Percentiles rank a stretch among this genome's conserved stretches.
phyloP scores from a whole-genome alignment of 2,329 filamentous ascomycete genomes.

The Xylariaceae sp. region DNA sequence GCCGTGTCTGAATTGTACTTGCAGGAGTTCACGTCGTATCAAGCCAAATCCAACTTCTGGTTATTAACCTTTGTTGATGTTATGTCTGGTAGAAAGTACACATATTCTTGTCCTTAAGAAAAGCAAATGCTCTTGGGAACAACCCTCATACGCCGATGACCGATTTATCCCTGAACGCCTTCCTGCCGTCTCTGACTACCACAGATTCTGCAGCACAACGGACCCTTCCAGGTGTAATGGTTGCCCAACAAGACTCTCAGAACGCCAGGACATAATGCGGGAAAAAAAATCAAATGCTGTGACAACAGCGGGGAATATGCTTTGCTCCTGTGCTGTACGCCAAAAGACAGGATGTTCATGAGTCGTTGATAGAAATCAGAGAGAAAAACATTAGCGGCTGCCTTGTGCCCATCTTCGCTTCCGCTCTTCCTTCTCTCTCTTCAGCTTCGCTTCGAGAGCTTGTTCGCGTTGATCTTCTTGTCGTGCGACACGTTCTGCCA shows the following conservation, averaged over 20 bases:
- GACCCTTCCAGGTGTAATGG: slow-evolving; percentile 11
- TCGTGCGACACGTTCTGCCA: slow-evolving; percentile 58
- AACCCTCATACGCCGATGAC: too few species aligned
- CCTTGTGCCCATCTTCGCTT: slow-evolving; percentile 22
- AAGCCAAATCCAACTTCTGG: too few species aligned
- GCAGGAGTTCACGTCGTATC: too few species aligned
- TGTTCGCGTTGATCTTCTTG: slow-evolving; percentile 64
- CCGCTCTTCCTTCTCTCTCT: slow-evolving; percentile 31
- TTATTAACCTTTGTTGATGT: too few species aligned
- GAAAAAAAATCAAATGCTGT: slow-evolving; percentile 8
- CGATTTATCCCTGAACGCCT: slow-evolving; percentile 13
- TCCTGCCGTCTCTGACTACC: slow-evolving; percentile 8
- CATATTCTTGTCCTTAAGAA: too few species aligned
- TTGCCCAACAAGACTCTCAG: slow-evolving; percentile 19
- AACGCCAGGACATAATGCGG: slow-evolving; percentile 19
- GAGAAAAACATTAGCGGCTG: slow-evolving; percentile 11
- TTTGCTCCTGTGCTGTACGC: slow-evolving; percentile 13
- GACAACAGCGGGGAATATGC: slow-evolving; percentile 9
- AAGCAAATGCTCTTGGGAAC: too few species aligned
- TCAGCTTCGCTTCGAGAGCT: slow-evolving; percentile 34
- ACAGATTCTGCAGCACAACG: slow-evolving; percentile 6
- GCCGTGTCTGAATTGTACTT: too few species aligned
- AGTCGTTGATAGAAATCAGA: slow-evolving; percentile 10
- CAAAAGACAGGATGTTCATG: slow-evolving; percentile 13
- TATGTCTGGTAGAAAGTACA: too few species aligned